phyloP scores from a whole-genome alignment of 257 asterid genomes.

The Thymus mandschuricus region DNA sequence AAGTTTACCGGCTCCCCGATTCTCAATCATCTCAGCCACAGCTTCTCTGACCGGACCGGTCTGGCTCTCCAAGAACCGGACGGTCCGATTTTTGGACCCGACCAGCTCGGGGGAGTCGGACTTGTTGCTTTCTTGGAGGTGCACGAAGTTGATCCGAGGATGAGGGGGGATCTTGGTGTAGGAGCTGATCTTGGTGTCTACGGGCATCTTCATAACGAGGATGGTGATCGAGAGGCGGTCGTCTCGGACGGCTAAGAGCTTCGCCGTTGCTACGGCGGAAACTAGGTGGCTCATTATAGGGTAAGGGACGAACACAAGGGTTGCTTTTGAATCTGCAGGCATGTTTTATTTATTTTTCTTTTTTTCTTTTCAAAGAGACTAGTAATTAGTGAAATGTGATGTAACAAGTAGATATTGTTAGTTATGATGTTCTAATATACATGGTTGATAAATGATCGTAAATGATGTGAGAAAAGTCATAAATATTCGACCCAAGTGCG shows the following conservation, averaged over 20 bases:
- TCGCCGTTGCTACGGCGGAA: constrained; percentile 40
- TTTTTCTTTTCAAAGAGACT: too few species aligned
- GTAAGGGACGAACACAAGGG: constrained; percentile 47
- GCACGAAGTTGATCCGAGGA: constrained; percentile 34
- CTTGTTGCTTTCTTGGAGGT: constrained; percentile 20
- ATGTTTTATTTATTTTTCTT: background rate
- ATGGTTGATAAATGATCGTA: background rate
- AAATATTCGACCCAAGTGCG: background rate
- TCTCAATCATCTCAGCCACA: constrained; percentile 17
- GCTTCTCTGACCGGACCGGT: constrained; percentile 33
- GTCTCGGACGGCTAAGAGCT: constrained; percentile 38
- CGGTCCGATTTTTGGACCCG: background rate
- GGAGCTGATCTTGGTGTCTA: constrained; percentile 30
- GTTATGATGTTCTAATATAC: background rate
- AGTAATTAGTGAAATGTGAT: background rate
- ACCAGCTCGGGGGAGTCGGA: background rate
- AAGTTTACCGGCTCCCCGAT: background rate
- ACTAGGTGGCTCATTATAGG: constrained; percentile 46
- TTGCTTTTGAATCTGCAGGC: background rate
- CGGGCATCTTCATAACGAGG: constrained; percentile 37
- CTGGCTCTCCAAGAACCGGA: constrained; percentile 31
- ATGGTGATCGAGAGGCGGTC: constrained; percentile 42
- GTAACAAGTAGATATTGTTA: too few species aligned
- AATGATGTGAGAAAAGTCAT: background rate
- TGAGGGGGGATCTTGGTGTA: constrained; percentile 6